Evolutionary conservation across 2,329 filamentous ascomycete genomes (phyloP).

Genomic region (Endothia cerciana): DNA sequence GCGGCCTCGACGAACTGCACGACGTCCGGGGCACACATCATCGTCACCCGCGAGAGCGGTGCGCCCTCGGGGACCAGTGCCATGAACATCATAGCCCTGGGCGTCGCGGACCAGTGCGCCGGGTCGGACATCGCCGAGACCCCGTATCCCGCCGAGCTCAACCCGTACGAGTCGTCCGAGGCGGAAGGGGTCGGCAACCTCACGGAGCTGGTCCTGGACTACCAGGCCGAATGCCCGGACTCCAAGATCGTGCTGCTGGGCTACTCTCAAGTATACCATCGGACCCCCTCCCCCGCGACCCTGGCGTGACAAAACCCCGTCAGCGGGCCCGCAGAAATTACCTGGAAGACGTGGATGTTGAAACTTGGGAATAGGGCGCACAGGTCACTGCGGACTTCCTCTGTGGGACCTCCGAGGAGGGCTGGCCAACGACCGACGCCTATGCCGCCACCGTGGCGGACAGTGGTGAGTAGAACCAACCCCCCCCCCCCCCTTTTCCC

Average conservation of each 20-base stretch:
- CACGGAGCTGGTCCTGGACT: conserved; percentile 38
- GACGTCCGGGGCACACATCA: conserved; percentile 36
- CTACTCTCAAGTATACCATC: conserved; percentile 43
- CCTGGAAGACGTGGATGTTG: background rate
- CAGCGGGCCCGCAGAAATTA: too few relatives aligned
- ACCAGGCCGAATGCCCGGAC: conserved; percentile 42
- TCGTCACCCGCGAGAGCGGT: conserved; percentile 45
- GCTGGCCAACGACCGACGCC: conserved; percentile 26
- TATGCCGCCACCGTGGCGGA: conserved; percentile 35
- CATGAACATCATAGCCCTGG: conserved; percentile 39
- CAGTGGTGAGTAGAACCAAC: conserved; percentile 37
- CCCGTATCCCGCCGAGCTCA: conserved; percentile 44
- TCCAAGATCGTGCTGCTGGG: conserved; percentile 47
- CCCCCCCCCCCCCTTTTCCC: background rate
- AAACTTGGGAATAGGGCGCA: conserved; percentile 38
- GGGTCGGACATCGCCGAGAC: conserved; percentile 41
- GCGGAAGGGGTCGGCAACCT: conserved; percentile 39
- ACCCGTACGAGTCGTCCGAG: conserved; percentile 42
- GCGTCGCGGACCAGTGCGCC: conserved; percentile 40
- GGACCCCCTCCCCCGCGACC: conserved; percentile 1
- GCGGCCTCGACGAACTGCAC: conserved; percentile 13
- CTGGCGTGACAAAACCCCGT: too few relatives aligned
- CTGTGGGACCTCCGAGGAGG: conserved; percentile 37
- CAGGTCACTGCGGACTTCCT: conserved; percentile 44
- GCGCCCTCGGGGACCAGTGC: conserved; percentile 42